phyloP scores from a whole-genome alignment of 441 rosid species.

The Gossypium lobatum region DNA sequence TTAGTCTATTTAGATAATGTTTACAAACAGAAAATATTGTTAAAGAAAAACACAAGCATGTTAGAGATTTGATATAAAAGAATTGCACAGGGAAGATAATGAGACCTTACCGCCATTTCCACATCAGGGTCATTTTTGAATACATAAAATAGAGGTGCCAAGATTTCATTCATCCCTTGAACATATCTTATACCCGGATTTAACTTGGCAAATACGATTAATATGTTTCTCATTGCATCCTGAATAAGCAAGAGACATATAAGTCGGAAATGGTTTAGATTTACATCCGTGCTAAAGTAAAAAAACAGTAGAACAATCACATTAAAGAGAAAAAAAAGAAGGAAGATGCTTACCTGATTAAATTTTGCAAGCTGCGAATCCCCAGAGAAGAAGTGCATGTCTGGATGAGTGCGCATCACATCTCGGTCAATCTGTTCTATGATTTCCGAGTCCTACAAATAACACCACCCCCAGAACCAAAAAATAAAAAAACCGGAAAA shows the following conservation, averaged over 20 bases:
- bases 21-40: neutral
- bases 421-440: constrained; percentile 93
- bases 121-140: constrained; percentile 82
- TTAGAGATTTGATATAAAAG: constrained; percentile 7
- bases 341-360: constrained; percentile 58
- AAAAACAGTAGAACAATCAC: neutral
- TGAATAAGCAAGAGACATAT: constrained; percentile 30
- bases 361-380: constrained; percentile 65
- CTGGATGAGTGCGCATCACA: constrained; percentile 96
- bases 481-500: neutral
- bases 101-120: constrained; percentile 60
- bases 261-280: constrained; percentile 20
- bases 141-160: constrained; percentile 82
- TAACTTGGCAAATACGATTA: constrained; percentile 81
- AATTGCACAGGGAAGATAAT: neutral
- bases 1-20: neutral
- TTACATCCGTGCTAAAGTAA: constrained; percentile 8
- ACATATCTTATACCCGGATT: constrained; percentile 97
- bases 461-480: neutral
- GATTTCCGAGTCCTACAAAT: constrained; percentile 70
- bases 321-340: constrained; percentile 1
- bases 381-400: constrained; percentile 83
- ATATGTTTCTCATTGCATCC: constrained; percentile 82
- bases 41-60: constrained; percentile 7
- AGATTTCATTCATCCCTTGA: constrained; percentile 97